Evolutionary conservation across 225 moss, liverwort and hornwort genomes (phyloP).

Genomic region (Ulota crispa): DNA sequence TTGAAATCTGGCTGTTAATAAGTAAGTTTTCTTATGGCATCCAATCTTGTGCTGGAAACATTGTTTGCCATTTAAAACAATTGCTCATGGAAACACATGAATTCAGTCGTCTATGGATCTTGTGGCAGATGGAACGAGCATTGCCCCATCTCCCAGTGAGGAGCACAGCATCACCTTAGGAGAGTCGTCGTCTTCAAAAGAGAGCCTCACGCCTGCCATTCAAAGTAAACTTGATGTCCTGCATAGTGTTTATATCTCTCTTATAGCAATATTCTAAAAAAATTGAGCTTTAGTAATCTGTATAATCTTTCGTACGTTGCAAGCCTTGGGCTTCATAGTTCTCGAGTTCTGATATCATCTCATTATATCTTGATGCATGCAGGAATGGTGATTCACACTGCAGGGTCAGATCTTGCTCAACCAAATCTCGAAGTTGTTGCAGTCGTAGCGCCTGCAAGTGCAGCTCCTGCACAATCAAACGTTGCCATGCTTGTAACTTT

Average conservation of each 20-base stretch:
- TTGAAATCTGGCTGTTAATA: too few relatives aligned
- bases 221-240: background rate
- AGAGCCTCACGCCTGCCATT: background rate
- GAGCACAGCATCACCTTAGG: background rate
- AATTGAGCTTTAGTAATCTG: background rate
- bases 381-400: background rate
- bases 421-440: background rate
- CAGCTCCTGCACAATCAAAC: background rate
- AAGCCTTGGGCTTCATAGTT: background rate
- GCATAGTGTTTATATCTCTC: background rate
- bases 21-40: background rate
- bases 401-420: background rate
- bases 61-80: background rate
- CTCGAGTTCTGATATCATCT: background rate
- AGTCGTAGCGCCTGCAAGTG: background rate
- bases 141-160: background rate
- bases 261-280: background rate
- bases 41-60: background rate
- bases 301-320: background rate
- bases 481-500: background rate
- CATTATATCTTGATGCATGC: background rate
- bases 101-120: background rate
- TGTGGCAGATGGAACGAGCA: background rate
- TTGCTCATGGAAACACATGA: background rate
- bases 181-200: background rate